Evolutionary conservation across 2,329 filamentous ascomycete genomes (phyloP).

Genomic region (Aspergillus sp.): DNA sequence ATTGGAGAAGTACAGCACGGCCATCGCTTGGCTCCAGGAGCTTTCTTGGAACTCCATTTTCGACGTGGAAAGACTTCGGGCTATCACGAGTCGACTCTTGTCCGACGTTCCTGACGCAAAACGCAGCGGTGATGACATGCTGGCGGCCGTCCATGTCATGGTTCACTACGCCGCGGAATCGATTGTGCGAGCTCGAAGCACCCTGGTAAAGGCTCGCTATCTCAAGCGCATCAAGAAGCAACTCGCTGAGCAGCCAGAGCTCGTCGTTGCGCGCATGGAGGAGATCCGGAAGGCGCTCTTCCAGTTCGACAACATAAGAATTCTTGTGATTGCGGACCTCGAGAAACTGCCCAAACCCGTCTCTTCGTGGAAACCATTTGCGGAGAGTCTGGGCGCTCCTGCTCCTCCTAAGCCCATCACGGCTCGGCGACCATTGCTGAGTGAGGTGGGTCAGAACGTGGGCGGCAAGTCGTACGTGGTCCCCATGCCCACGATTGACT

Average conservation of each 20-base stretch:
- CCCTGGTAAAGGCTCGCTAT: conserved; percentile 79
- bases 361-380: conserved; percentile 65
- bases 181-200: conserved; percentile 66
- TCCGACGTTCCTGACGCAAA: conserved; percentile 90
- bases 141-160: conserved; percentile 58
- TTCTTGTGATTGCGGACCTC: conserved; percentile 76
- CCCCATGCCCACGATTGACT: conserved; percentile 87
- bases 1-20: conserved; percentile 72
- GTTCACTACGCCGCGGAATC: conserved; percentile 73
- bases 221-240: conserved; percentile 77
- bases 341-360: conserved; percentile 66
- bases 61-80: conserved; percentile 58
- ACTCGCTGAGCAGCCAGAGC: conserved; percentile 65
- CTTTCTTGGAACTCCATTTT: conserved; percentile 86
- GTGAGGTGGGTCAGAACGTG: conserved; percentile 62
- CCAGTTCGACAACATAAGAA: conserved; percentile 73
- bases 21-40: conserved; percentile 74
- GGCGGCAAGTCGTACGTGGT: conserved; percentile 71
- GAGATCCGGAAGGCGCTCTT: conserved; percentile 67
- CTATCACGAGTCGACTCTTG: conserved; percentile 67
- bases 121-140: conserved; percentile 64
- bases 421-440: conserved; percentile 62
- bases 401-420: conserved; percentile 61
- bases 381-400: conserved; percentile 43
- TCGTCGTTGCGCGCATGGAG: conserved; percentile 69